Evolutionary conservation across 495 filamentous ascomycete genomes (phyloP).

Genomic region (Talaromyces borbonicus): DNA sequence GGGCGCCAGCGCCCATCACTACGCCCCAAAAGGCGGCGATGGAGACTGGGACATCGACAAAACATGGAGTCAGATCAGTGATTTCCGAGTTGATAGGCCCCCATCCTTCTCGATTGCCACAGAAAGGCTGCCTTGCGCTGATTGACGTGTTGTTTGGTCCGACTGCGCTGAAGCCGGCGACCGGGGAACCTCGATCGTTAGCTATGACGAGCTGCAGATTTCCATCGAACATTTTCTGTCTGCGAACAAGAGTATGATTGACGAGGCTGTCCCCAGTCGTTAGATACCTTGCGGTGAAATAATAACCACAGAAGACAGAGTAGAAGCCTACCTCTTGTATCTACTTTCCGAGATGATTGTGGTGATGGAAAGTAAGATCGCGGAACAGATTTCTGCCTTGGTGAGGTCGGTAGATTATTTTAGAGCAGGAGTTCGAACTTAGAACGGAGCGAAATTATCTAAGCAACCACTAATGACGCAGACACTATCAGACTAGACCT

Average conservation of each 20-base stretch:
- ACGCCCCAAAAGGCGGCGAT: slow-evolving; percentile 68
- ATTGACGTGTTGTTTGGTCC: slow-evolving; percentile 17
- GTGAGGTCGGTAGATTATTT: too few species aligned
- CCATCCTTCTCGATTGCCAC: slow-evolving; percentile 86
- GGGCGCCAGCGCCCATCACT: slow-evolving; percentile 60
- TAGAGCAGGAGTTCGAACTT: too few species aligned
- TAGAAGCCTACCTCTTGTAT: too few species aligned
- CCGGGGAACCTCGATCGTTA: slow-evolving; percentile 20
- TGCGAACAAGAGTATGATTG: slow-evolving; percentile 6
- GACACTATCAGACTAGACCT: too few species aligned
- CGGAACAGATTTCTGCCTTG: too few species aligned
- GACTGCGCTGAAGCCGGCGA: background rate
- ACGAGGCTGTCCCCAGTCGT: too few species aligned
- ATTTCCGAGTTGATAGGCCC: slow-evolving; percentile 75
- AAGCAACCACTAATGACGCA: too few species aligned
- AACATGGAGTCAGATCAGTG: slow-evolving; percentile 95
- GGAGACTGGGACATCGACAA: slow-evolving; percentile 77
- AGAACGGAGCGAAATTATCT: too few species aligned
- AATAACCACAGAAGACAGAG: too few species aligned
- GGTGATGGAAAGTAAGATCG: too few species aligned
- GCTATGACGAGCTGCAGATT: slow-evolving; percentile 34
- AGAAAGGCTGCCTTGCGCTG: slow-evolving; percentile 56
- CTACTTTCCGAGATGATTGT: too few species aligned
- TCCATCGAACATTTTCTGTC: slow-evolving; percentile 36
- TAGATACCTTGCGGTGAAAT: too few species aligned